A percentile compares a stretch with the other conserved stretches of the same genome.
Evolutionary conservation across 179 eudicot genomes (phyloP).

Genomic region (Carnegiea gigantea): DNA sequence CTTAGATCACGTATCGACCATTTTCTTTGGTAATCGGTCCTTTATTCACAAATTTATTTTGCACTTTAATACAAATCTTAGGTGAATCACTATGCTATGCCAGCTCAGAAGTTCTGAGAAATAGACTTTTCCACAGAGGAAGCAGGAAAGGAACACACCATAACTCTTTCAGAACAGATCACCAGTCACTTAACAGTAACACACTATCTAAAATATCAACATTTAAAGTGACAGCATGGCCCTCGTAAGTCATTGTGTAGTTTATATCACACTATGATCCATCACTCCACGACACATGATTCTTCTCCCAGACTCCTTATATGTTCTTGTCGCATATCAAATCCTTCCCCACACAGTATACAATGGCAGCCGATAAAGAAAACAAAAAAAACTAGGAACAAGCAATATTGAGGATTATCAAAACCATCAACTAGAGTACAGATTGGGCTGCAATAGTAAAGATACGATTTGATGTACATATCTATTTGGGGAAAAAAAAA

Average conservation of each 20-base stretch:
- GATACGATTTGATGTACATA: neutral
- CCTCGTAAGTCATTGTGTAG: neutral
- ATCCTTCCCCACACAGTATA: neutral
- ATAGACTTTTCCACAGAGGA: neutral
- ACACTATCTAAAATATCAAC: neutral
- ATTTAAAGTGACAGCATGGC: neutral
- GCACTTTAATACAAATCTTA: neutral
- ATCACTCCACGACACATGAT: neutral
- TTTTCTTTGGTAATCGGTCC: neutral
- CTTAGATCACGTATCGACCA: conserved; percentile 1
- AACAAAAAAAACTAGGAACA: neutral
- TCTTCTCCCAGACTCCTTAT: neutral
- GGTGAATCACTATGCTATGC: neutral
- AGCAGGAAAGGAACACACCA: neutral
- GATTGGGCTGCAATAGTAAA: neutral
- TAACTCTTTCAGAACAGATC: neutral
- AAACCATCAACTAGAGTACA: conserved; percentile 4
- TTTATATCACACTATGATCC: neutral
- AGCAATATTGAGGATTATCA: neutral
- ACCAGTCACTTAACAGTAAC: neutral
- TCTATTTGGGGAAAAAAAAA: neutral
- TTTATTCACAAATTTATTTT: neutral
- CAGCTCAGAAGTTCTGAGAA: neutral
- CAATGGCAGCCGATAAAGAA: neutral
- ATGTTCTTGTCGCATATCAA: no score